A percentile compares a stretch with the other conserved stretches of the same genome.
phyloP scores from a whole-genome alignment of 208 protist species.

The Trypanosoma avium region DNA sequence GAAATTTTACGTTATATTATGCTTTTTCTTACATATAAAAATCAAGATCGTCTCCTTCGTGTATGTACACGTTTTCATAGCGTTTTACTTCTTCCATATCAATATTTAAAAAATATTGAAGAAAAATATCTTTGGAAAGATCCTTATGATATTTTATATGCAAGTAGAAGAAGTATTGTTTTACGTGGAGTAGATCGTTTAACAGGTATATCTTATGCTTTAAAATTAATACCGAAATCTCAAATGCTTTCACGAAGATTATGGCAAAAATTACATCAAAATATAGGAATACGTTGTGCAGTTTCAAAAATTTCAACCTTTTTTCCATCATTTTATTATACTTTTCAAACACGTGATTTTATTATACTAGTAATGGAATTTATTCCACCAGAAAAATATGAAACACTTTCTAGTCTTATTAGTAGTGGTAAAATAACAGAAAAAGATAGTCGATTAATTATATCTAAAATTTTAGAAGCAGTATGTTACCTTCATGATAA shows the following conservation, averaged over 20 bases:
- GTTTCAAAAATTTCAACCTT: conserved; percentile 4
- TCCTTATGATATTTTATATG: conserved; percentile 25
- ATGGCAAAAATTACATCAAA: conserved; percentile 28
- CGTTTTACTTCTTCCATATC: conserved; percentile 22
- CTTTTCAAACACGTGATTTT: conserved; percentile 22
- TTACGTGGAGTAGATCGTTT: conserved; percentile 23
- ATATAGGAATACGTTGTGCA: conserved; percentile 21
- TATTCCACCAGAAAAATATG: conserved; percentile 20
- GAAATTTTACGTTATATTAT: conserved; percentile 23
- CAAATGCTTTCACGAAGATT: conserved; percentile 26
- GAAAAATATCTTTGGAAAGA: conserved; percentile 25
- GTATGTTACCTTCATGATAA: conserved; percentile 16
- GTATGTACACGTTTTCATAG: conserved; percentile 23
- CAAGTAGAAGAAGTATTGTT: conserved; percentile 25
- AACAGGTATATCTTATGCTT: conserved; percentile 8
- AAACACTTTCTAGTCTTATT: conserved; percentile 9
- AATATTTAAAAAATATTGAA: conserved; percentile 23
- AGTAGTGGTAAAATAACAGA: conserved; percentile 3
- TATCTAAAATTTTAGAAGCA: conserved; percentile 3
- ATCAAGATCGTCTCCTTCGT: conserved; percentile 26
- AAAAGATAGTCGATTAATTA: conserved; percentile 5
- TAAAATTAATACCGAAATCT: conserved; percentile 27
- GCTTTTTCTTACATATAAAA: conserved; percentile 34
- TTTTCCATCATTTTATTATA: conserved; percentile 13
- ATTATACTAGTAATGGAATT: conserved; percentile 26